These are phyloP conservation scores for Euryodendron excelsum DNA, from an alignment of 148 eudicot species.

Conservation along the genomic window DNA sequence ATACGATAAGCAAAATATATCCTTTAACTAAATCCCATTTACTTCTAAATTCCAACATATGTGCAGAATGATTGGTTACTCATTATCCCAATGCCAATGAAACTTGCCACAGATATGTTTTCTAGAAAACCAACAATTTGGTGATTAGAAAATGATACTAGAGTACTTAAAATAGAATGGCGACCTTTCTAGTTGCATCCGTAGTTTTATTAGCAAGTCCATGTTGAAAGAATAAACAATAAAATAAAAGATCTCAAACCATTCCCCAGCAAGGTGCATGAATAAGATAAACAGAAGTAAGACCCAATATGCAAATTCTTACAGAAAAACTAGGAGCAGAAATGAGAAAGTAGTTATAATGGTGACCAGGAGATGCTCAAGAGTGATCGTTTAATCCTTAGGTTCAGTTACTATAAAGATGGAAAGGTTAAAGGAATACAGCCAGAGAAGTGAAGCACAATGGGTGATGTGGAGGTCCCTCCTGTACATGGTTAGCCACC, in stretches of 20 bases:
- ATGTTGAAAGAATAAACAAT: no score
- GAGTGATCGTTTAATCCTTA: not conserved
- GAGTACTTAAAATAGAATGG: not conserved
- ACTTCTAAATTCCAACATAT: not conserved
- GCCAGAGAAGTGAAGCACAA: not conserved
- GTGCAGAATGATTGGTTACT: not conserved
- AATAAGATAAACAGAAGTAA: not conserved
- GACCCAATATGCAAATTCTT: no score
- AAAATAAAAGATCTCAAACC: no score
- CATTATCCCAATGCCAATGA: not conserved
- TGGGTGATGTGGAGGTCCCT: not conserved
- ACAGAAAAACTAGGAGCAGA: not conserved
- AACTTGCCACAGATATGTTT: not conserved
- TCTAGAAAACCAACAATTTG: not conserved
- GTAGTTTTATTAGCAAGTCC: not conserved
- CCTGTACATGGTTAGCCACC: not conserved
- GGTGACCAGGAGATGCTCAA: no score
- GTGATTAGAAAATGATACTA: not conserved
- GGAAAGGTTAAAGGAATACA: not conserved
- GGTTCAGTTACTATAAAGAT: not conserved
- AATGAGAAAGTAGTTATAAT: not conserved
- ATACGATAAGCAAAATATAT: no score
- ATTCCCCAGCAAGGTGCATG: not conserved
- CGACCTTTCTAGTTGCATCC: not conserved
- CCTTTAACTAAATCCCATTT: no score